Percentiles rank a stretch among this genome's conserved stretches.
Conservation (phyloP, 768 basidiomycete species). For the Mycena olivaceomarginata region DNA sequence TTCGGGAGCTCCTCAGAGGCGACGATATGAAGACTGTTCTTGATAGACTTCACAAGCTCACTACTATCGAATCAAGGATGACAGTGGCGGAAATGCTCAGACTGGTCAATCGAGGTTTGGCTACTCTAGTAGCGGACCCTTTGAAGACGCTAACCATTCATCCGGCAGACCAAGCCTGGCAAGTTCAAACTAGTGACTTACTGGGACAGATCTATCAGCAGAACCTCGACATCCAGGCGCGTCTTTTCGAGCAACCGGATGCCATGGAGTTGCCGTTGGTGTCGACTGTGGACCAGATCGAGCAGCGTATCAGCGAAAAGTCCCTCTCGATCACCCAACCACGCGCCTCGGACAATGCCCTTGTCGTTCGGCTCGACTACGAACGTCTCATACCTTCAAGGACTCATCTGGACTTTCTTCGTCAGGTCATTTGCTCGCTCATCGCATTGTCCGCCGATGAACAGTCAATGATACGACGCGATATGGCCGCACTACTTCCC, state of each 20-base stretch:
- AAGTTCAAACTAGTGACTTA: background rate
- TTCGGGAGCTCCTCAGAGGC: background rate
- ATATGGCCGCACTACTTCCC: conserved; percentile 15
- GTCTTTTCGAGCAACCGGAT: background rate
- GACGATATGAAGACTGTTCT: conserved; percentile 10
- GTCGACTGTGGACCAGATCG: background rate
- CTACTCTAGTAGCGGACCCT: background rate
- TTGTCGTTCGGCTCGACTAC: conserved; percentile 2
- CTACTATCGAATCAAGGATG: conserved; percentile 11
- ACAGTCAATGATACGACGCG: conserved; percentile 6
- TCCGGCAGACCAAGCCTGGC: background rate
- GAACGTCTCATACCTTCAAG: background rate
- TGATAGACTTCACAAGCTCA: conserved; percentile 6
- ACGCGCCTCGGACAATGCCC: background rate
- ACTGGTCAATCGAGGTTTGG: conserved; percentile 5
- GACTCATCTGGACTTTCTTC: background rate
- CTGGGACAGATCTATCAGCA: background rate
- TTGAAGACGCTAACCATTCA: background rate
- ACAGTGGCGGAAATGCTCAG: background rate
- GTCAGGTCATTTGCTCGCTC: background rate
- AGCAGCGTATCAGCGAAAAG: background rate
- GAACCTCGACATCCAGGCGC: background rate
- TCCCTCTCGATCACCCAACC: background rate
- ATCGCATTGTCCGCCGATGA: conserved; percentile 1
- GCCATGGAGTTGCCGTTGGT: background rate